phyloP scores from a whole-genome alignment of 2,329 filamentous ascomycete genomes.

The Aspergillus caelatus region DNA sequence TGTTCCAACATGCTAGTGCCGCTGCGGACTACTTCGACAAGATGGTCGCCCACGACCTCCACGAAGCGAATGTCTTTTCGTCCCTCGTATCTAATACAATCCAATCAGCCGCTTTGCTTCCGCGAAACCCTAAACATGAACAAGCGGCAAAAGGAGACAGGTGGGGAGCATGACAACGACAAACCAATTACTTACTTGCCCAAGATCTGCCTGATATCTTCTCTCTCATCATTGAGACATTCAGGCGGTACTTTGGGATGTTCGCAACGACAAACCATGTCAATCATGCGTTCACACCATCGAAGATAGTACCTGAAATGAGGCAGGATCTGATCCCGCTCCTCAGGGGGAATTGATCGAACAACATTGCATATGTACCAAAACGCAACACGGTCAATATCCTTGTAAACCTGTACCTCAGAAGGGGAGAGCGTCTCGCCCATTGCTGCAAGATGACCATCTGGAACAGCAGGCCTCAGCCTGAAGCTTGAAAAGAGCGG shows the following conservation, averaged over 20 bases:
- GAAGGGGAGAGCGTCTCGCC: not conserved
- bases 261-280: not conserved
- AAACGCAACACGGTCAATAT: constrained; percentile 11
- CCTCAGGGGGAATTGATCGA: not conserved
- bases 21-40: constrained; percentile 33
- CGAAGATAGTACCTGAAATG: constrained; percentile 4
- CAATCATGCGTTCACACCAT: constrained; percentile 4
- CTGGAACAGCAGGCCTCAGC: not conserved
- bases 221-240: not conserved
- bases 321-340: not conserved
- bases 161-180: too few species aligned
- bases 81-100: not conserved
- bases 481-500: constrained; percentile 14
- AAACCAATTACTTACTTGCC: too few species aligned
- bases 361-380: not conserved
- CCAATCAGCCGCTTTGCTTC: not conserved
- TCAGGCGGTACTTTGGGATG: not conserved
- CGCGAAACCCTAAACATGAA: too few species aligned
- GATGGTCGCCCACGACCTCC: constrained; percentile 26
- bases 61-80: constrained; percentile 10
- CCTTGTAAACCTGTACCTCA: not conserved
- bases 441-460: constrained; percentile 4
- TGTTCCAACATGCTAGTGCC: constrained; percentile 39
- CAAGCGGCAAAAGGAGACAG: too few species aligned
- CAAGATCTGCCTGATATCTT: constrained; percentile 1